Evolutionary conservation across 2,329 filamentous ascomycete genomes (phyloP), one percentile per base, ranked within the genome.

Genomic region (Sporothrix mexicana): DNA sequence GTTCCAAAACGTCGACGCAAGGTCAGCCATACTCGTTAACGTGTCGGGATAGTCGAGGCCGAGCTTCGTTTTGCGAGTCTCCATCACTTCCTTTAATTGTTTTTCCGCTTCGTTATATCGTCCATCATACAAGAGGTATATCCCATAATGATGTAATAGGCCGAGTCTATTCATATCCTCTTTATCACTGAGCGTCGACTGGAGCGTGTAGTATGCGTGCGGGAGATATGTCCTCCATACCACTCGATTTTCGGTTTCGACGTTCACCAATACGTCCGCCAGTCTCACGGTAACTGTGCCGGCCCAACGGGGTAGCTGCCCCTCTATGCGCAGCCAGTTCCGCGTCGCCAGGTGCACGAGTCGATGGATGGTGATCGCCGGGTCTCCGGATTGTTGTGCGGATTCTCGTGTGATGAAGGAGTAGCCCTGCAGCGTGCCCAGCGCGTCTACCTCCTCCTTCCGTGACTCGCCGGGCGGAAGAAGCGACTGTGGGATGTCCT

Each of bases 321-420:
- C 15, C 41, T 69, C 45, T 15, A 20, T 72, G 0, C 72, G 67
- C 0, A 82, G 62, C 78, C 77, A 80, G 49, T 78, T 80, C 17
- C 73, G 74, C 74, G 77, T 79, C 3, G 77, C 77, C 13, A 81
- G 47, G 43, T 75, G 77, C 41, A 81, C 78, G 6, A 82, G 75
- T 10, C 79, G 76, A 47, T 82, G 79, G 12, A 82, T 80, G 64
- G 80, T 79, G 43, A 72, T 25, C 76, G 78, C 36, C 61, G 3
- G 70, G 73, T 20, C 73, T 10, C 36, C 3, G 5, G 61, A 64
- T 20, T 25, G 30, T 47, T 79, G 47, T 2, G 71, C 74, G n/a
- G n/a, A n/a, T n/a, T n/a, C n/a, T n/a, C n/a, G n/a, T n/a, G n/a
- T n/a, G 20, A 83, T 75, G 49, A 83, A 82, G 9, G 77, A 77